Percentiles rank a stretch among this genome's conserved stretches.
Conservation (phyloP, 768 basidiomycete genomes). For the Calocybe indica region DNA sequence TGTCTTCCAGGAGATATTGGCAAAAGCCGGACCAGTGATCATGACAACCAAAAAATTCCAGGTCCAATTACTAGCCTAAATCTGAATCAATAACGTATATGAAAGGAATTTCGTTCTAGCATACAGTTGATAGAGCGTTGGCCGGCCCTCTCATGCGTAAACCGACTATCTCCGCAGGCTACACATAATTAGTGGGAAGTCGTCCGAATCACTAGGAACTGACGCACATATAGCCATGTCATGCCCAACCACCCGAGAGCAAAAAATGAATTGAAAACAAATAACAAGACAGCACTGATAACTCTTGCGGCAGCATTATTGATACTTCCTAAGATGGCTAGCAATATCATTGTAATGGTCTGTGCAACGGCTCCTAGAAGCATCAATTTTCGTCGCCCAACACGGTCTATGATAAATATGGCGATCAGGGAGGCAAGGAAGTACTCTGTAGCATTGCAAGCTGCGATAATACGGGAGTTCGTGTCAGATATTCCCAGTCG, state of each 20-base stretch:
- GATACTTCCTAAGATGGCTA: conserved; percentile 51
- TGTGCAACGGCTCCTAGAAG: conserved; percentile 63
- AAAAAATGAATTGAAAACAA: conserved; percentile 71
- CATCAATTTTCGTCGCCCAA: conserved; percentile 70
- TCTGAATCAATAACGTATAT: not conserved
- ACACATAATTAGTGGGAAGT: not conserved
- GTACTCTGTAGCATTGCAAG: conserved; percentile 69
- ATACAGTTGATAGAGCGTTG: conserved; percentile 53
- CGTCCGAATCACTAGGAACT: not conserved
- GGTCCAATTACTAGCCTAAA: conserved; percentile 43
- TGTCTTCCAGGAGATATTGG: conserved; percentile 52
- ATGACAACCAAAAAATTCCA: conserved; percentile 59
- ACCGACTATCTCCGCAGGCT: conserved; percentile 65
- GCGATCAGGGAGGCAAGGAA: conserved; percentile 67
- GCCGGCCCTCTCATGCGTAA: conserved; percentile 58
- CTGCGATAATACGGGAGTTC: conserved; percentile 56
- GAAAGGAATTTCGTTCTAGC: not conserved
- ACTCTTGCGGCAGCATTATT: conserved; percentile 41
- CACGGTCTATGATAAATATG: conserved; percentile 64
- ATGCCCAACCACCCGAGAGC: conserved; percentile 67
- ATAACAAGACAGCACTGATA: conserved; percentile 49
- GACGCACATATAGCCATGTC: conserved; percentile 62
- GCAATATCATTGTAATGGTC: conserved; percentile 50
- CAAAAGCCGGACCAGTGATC: conserved; percentile 56
- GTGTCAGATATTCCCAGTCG: conserved; percentile 52